Conservation (phyloP, 2,329 filamentous ascomycete genomes). For the Fusarium luffae region DNA sequence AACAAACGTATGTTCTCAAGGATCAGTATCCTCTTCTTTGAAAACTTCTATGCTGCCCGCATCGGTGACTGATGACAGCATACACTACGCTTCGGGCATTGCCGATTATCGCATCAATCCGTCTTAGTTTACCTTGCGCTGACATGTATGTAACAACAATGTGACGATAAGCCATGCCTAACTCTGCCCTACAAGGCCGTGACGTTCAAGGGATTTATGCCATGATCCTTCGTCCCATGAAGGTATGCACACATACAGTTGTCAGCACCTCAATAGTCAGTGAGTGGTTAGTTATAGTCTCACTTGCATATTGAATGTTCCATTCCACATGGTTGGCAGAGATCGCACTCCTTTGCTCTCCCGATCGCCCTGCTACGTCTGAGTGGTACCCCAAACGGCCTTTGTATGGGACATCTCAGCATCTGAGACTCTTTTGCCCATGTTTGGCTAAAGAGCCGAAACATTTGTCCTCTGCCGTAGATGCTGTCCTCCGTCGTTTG, state of each 20-base stretch:
- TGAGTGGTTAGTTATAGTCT: slow-evolving; percentile 1
- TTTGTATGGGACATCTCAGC: slow-evolving; percentile 15
- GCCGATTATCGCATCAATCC: slow-evolving; percentile 16
- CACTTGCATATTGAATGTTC: slow-evolving; percentile 19
- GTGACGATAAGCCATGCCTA: slow-evolving; percentile 11
- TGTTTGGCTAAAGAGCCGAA: slow-evolving; percentile 41
- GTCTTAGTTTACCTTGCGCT: slow-evolving; percentile 9
- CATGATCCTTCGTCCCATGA: slow-evolving; percentile 8
- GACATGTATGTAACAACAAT: slow-evolving; percentile 21
- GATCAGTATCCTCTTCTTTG: neutral
- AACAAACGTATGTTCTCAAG: slow-evolving; percentile 7
- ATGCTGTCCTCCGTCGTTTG: slow-evolving; percentile 27
- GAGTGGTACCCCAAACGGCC: slow-evolving; percentile 18
- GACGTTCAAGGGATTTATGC: slow-evolving; percentile 13
- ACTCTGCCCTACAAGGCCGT: slow-evolving; percentile 27
- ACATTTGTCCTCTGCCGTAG: slow-evolving; percentile 31
- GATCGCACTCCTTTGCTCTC: slow-evolving; percentile 4
- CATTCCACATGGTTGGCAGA: slow-evolving; percentile 2
- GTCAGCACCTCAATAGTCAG: slow-evolving; percentile 5
- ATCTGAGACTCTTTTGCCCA: slow-evolving; percentile 29
- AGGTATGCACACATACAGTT: slow-evolving; percentile 9
- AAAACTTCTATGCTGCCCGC: slow-evolving; percentile 7
- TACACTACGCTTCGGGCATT: slow-evolving; percentile 1
- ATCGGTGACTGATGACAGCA: slow-evolving; percentile 21
- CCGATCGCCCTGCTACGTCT: neutral